Conservation (phyloP, 2,329 filamentous ascomycete species). For the Microcyclosporella mali region DNA sequence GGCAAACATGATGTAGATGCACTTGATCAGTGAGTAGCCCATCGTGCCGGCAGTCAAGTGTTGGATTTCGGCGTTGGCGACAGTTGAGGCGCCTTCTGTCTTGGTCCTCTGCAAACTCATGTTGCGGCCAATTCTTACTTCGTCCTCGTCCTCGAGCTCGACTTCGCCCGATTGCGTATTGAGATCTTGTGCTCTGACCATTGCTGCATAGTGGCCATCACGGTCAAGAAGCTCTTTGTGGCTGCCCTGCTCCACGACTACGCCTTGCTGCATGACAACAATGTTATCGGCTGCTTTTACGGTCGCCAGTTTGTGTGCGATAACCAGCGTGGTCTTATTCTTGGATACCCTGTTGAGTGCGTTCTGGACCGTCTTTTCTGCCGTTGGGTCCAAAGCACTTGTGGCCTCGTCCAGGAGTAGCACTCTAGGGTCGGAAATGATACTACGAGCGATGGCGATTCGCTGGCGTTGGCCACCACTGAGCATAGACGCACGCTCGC, state of each 20-base stretch:
- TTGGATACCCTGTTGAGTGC: constrained; percentile 30
- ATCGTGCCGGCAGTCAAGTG: constrained; percentile 24
- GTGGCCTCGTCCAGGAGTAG: constrained; percentile 35
- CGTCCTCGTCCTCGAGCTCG: constrained; percentile 24
- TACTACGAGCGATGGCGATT: constrained; percentile 33
- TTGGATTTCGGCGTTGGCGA: constrained; percentile 29
- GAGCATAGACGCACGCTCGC: constrained; percentile 30
- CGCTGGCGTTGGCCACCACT: constrained; percentile 33
- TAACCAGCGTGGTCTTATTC: constrained; percentile 33
- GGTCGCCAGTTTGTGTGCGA: constrained; percentile 43
- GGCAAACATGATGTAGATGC: constrained; percentile 33
- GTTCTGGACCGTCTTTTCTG: constrained; percentile 31
- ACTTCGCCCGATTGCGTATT: constrained; percentile 23
- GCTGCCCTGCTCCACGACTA: constrained; percentile 40
- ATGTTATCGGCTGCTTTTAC: constrained; percentile 42
- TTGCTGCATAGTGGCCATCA: constrained; percentile 36
- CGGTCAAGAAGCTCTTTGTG: constrained; percentile 35
- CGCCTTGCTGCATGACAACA: constrained; percentile 40
- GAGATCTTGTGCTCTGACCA: constrained; percentile 46
- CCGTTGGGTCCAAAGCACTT: constrained; percentile 26
- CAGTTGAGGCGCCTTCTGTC: constrained; percentile 24
- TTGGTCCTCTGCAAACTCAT: constrained; percentile 21
- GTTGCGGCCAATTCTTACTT: constrained; percentile 26
- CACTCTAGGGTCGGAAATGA: constrained; percentile 32
- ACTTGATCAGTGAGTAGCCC: constrained; percentile 30